Evolutionary conservation across 176 grass and related monocot species (phyloP), one percentile per base, ranked within the genome.

Genomic region (Aegilops longissima): DNA sequence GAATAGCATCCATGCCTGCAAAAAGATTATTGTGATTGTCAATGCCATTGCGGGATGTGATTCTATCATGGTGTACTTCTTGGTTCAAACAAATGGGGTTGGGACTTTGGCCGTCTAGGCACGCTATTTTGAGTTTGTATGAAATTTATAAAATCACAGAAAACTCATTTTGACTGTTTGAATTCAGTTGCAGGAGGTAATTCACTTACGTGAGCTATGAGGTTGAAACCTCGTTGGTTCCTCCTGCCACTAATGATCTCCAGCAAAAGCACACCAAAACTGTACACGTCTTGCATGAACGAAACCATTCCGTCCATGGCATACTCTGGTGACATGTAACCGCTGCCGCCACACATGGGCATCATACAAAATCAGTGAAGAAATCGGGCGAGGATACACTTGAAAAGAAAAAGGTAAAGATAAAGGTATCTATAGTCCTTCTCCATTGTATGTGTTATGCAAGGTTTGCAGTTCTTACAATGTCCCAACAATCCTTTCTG

Each of bases 231-330:
- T 0, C 42, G 42, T 45, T 12, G 42, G 11, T 45, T 45, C 42
- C 42, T 45, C 11, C 42, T 45, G 3, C 42, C 42, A 52, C 78
- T 85, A 25, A 95, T 42, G 38, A 97, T 93, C 70, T 98, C 95
- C 17, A 97, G 80, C 23, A 95, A 33, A 1, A 93, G 59, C 14
- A 98, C 64, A 36, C 95, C 95, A 40, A 92, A 98, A 58, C 92
- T 92, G 59, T 98, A 95, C 85, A 98, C 95, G 69, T 95, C 91
- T 35, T 86, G 83, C 88, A 86, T 90, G 83, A 90, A 90, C 0
- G 88, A 90, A 27, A 90, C 36, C 78, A 47, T 82, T 52, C 87
- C 91, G 12, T 66, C 87, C 74, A 89, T 92, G n/a, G 83, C 79
- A 21, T 92, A 92, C 23, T 92, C 80, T 1, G 91, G 91, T 9